Percentiles rank a stretch among this genome's conserved stretches.
phyloP scores from a whole-genome alignment of 352 stramenopile species.

The Globisporangium apiculatum region DNA sequence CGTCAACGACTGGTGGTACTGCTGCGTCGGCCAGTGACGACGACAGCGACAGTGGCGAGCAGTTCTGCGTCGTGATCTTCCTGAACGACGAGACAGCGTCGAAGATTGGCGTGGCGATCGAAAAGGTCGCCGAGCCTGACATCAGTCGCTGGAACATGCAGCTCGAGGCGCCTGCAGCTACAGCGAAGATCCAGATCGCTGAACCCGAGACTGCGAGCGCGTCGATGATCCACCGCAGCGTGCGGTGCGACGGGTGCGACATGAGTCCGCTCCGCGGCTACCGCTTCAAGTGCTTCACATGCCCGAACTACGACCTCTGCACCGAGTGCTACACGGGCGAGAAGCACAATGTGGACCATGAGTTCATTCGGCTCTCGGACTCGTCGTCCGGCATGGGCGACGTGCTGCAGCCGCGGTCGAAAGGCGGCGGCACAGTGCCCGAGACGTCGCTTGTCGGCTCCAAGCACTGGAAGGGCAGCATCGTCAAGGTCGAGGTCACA shows the following conservation, averaged over 20 bases:
- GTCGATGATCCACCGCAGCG: constrained; percentile 46
- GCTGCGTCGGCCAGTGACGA: neutral
- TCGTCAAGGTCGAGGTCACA: constrained; percentile 36
- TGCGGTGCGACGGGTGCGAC: constrained; percentile 77
- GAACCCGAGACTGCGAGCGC: constrained; percentile 19
- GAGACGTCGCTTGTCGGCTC: constrained; percentile 53
- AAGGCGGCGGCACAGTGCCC: constrained; percentile 35
- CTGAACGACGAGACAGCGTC: constrained; percentile 29
- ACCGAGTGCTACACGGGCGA: constrained; percentile 53
- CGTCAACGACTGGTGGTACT: no score
- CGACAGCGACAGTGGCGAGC: neutral
- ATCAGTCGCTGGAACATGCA: constrained; percentile 22
- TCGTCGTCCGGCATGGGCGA: constrained; percentile 37
- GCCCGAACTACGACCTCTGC: constrained; percentile 74
- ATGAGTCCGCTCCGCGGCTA: constrained; percentile 58
- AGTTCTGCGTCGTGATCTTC: constrained; percentile 46
- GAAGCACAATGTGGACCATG: constrained; percentile 55
- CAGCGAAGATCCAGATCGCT: constrained; percentile 4
- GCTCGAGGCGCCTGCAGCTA: constrained; percentile 1
- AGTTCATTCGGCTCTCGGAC: constrained; percentile 55
- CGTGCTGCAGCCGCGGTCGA: constrained; percentile 49
- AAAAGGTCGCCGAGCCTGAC: constrained; percentile 30
- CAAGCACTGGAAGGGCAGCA: constrained; percentile 52
- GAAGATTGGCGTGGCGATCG: constrained; percentile 40
- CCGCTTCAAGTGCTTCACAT: constrained; percentile 74